Evolutionary conservation across 192 early-diverging fungal species (phyloP), one percentile per base, ranked within the genome.

Genomic region (Mortierella alpina): DNA sequence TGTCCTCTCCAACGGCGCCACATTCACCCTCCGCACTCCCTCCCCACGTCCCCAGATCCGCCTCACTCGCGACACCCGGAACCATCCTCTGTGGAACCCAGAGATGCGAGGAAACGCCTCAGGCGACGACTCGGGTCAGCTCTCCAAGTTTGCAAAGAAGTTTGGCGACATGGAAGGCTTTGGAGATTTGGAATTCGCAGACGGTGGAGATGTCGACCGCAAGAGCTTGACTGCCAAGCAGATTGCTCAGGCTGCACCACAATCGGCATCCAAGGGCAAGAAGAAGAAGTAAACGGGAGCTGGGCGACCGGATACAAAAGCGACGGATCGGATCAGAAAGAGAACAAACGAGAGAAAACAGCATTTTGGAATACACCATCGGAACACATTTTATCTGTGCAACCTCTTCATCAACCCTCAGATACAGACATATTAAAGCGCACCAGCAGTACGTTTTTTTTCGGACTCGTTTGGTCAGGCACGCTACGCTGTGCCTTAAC

Each of bases 31-130:
- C 39, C 87, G 91, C 51, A 91, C 93, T 10, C 95, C 95, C 5
- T 95, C 95, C 4, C 97, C 97, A 7, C 90, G 93, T 70, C 65
- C 89, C n/a, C 85, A 94, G 65, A 86, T 96, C 48, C 93, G 93
- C 59, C 86, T 99, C 44, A 93, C 94, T 51, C 95, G 94, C 72
- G 97, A 99, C 75, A 94, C 94, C n/a, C 86, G 96, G 31, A 97
- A 96, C 72, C 95, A 98, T 69, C 90, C 92, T 31, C 86, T 99
- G 11, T 99, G 97, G 97, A 97, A 97, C 82, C 95, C 95, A 6
- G 83, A 89, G 58, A 63, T 87, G 55, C 72, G 64, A 12, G 78
- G 82, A 50, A 73, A 85, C 61, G 69, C 85, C 62, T 83, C 93
- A n/a, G 86, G 88, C 58, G 95, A 97, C 74, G 91, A 93, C 54